Conservation (phyloP, 192 early-diverging fungal species). For the Rhizoclosmatium sp. region DNA sequence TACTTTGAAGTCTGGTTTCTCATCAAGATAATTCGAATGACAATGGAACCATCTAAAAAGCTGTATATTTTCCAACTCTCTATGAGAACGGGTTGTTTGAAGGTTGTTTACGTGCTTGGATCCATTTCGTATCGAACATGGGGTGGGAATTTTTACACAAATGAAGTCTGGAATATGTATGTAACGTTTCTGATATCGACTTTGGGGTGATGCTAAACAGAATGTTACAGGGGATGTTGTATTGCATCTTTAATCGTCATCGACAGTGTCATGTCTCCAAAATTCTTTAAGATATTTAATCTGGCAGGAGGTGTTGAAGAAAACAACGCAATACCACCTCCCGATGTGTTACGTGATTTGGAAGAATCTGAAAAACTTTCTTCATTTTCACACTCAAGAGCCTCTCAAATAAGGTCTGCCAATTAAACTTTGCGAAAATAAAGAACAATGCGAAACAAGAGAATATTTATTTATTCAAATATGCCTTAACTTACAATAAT, state of each 20-base stretch:
- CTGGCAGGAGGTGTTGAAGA: too few relatives aligned
- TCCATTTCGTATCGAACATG: neutral
- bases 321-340: too few relatives aligned
- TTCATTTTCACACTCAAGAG: too few relatives aligned
- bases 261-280: neutral
- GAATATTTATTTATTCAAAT: too few relatives aligned
- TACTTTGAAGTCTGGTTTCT: slow-evolving; percentile 11
- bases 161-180: slow-evolving; percentile 3
- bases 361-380: too few relatives aligned
- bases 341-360: too few relatives aligned
- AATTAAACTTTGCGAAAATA: too few relatives aligned
- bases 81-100: neutral
- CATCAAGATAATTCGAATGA: neutral
- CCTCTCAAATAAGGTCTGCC: too few relatives aligned
- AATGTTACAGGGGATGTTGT: neutral
- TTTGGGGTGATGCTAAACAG: neutral
- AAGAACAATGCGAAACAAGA: too few relatives aligned
- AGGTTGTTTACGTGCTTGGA: neutral
- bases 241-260: neutral
- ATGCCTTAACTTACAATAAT: too few relatives aligned
- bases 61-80: neutral
- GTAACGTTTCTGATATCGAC: neutral
- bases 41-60: neutral
- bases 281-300: slow-evolving; percentile 3
- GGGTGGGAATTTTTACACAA: slow-evolving; percentile 9